A percentile compares a stretch with the other conserved stretches of the same genome.
Conservation (phyloP, 257 asterid species). For the Lycium ferocissimum region DNA sequence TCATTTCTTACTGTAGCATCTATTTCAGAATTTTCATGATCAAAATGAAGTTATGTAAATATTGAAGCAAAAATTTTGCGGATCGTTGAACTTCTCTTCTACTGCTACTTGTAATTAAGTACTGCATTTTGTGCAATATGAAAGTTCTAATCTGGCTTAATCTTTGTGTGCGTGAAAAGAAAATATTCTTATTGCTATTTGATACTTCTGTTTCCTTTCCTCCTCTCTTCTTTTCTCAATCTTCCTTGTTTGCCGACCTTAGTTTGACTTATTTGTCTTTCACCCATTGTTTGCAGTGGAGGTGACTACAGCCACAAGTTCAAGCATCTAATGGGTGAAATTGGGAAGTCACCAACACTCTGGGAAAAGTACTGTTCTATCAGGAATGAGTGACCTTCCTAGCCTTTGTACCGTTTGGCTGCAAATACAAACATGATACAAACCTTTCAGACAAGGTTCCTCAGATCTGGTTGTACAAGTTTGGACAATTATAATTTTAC, state of each 20-base stretch:
- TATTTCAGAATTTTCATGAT: neutral
- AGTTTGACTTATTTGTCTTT: neutral
- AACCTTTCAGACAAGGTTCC: neutral
- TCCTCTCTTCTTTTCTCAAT: neutral
- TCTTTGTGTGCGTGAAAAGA: neutral
- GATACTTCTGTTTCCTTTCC: constrained; percentile 21
- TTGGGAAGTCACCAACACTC: constrained; percentile 63
- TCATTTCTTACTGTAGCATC: neutral
- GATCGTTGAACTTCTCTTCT: neutral
- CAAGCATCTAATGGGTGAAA: constrained; percentile 88
- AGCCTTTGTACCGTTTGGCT: neutral
- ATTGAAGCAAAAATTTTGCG: neutral
- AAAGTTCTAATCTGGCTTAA: neutral
- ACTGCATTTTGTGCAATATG: constrained; percentile 6
- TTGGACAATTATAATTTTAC: constrained; percentile 24
- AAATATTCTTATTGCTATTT: constrained; percentile 20
- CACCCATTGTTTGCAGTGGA: constrained; percentile 64
- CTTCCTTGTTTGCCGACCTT: constrained; percentile 15
- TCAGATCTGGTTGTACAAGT: constrained; percentile 16
- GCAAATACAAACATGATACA: neutral
- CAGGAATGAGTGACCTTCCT: constrained; percentile 68
- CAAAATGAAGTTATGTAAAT: constrained; percentile 8
- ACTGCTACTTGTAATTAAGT: neutral
- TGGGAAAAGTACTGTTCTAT: constrained; percentile 87
- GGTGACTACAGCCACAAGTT: constrained; percentile 96